Percentiles rank a stretch among this genome's conserved stretches.
Conservation (phyloP, 441 rosid genomes). For the Dalechampia spathulata region DNA sequence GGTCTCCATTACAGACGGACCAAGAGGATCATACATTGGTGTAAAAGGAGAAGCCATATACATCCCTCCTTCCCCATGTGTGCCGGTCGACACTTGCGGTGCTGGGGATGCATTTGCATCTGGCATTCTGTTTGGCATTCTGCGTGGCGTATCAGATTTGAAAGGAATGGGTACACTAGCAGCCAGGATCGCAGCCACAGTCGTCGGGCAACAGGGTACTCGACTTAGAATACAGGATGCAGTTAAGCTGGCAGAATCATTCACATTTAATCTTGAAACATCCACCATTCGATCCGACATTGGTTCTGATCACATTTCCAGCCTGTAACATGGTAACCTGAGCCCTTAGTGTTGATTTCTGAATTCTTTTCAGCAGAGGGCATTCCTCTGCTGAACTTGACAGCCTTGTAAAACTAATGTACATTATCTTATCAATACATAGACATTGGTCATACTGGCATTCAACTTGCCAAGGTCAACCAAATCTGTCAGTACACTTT, state of each 20-base stretch:
- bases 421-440: slow-evolving; percentile 1
- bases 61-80: slow-evolving; percentile 75
- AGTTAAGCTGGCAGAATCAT: slow-evolving; percentile 51
- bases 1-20: slow-evolving; percentile 87
- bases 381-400: slow-evolving; percentile 4
- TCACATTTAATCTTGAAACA: slow-evolving; percentile 35
- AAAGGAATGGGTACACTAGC: slow-evolving; percentile 84
- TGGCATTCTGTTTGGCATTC: slow-evolving; percentile 74
- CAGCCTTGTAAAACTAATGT: slow-evolving; percentile 16
- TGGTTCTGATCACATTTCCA: slow-evolving; percentile 56
- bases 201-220: slow-evolving; percentile 88
- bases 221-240: slow-evolving; percentile 80
- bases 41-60: slow-evolving; percentile 91
- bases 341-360: slow-evolving; percentile 3
- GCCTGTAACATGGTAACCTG: slow-evolving; percentile 34
- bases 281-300: slow-evolving; percentile 37
- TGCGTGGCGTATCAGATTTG: slow-evolving; percentile 64
- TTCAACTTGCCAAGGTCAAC: slow-evolving; percentile 9
- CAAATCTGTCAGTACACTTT: not conserved
- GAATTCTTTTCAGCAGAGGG: slow-evolving; percentile 6
- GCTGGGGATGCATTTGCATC: slow-evolving; percentile 97
- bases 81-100: slow-evolving; percentile 80
- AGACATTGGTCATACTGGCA: slow-evolving; percentile 9
- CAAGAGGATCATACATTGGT: slow-evolving; percentile 85
- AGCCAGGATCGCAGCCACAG: slow-evolving; percentile 81